Base-by-base conservation (phyloP, 805 yeast species). In the Pichia heedii region DNA sequence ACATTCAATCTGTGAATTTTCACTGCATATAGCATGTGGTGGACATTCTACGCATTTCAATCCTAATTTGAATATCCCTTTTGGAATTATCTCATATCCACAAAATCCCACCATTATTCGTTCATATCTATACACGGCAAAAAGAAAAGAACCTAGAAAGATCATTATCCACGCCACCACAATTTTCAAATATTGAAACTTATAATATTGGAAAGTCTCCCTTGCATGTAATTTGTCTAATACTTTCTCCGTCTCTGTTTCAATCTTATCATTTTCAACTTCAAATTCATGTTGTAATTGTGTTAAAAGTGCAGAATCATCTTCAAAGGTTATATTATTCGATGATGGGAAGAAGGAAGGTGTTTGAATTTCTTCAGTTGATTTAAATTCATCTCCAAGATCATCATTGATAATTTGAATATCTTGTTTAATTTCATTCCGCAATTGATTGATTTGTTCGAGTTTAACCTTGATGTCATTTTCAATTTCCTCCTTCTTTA, bases 31-130 rank as follows among this genome's bases (percentile, higher is more conserved):
- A 0, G 89, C 93, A 62, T 89, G 82, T 2, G 70, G 73, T 1
- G 97, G 97, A 60, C 97, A 90, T 16, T 76, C 76, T 3, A 77
- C 65, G 63, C 98, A 90, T 0, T 53, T 42, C 3, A 95, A 90
- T 37, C 70, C 73, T 39, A 83, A 59, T 30, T 81, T 83, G 6
- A 71, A 32, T 12, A 57, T 50, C 0, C 58, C 56, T 9, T 51
- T 43, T 15, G 30, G 15, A 22, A 21, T 18, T 21, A 67, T 44
- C 13, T 80, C 84, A 29, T 69, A 64, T 0, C 90, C 90, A 65
- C 96, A 87, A 59, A 78, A 87, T 0, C 96, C 96, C 42, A 81
- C 69, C 21, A 71, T 60, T 13, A 75, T 60, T 38, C 76, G 69
- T 55, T 83, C 86, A 44, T 79, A 80, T 39, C 83, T 64, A 61